Evolutionary conservation across 2,329 filamentous ascomycete species (phyloP), one percentile per base, ranked within the genome.

Genomic region (Colletotrichum euphorbiae): DNA sequence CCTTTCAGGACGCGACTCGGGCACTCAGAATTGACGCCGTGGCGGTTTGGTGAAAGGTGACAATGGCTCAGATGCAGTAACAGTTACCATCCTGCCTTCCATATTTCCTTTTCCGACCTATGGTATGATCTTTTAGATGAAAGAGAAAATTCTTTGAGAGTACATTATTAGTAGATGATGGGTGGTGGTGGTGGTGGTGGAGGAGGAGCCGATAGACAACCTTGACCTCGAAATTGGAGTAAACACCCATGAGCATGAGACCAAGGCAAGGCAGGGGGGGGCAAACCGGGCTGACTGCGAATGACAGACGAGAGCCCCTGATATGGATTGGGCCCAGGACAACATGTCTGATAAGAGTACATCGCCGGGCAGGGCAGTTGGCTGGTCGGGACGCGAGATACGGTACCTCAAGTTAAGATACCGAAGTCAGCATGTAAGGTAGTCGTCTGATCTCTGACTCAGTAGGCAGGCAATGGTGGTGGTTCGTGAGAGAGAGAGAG

Each of bases 31-130:
- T 21, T 38, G 36, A 38, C 36, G 36, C 36, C 15, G 60, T 55
- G 60, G 50, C 60, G 59, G 50, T 38, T 38, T 55, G 21, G 45
- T 52, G 19, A 33, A 24, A 65, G 42, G 36, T 56, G 58, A 42
- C 58, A 67, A 55, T 50, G 51, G 24, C n/a, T 2, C 28, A 43
- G 17, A 15, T 36, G 17, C 11, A 12, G 36, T 15, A 3, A 13
- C 4, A 36, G 17, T n/a, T n/a, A n/a, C n/a, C n/a, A n/a, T n/a
- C n/a, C n/a, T n/a, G n/a, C n/a, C n/a, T n/a, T n/a, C n/a, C n/a
- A n/a, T n/a, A n/a, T n/a, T n/a, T n/a, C n/a, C n/a, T n/a, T n/a
- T n/a, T n/a, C n/a, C n/a, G n/a, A n/a, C n/a, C n/a, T n/a, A n/a
- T n/a, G n/a, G n/a, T n/a, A n/a, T n/a, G n/a, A n/a, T n/a, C n/a